Evolutionary conservation across 129 eudicot species (phyloP).

Genomic region (Flaveria sonorensis): DNA sequence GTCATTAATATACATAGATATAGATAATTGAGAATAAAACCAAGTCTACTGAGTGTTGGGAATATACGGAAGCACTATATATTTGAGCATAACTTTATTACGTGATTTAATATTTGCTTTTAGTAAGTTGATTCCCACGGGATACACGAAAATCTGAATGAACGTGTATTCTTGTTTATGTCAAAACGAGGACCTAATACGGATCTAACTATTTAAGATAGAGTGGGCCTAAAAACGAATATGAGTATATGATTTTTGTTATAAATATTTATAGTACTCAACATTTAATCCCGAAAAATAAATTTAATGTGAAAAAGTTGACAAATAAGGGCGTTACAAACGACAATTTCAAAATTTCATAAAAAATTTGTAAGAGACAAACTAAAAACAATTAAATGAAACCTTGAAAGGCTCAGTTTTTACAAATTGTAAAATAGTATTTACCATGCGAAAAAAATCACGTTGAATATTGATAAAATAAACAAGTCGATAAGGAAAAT

Average conservation of each 20-base stretch:
- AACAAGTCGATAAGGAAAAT: too few species aligned
- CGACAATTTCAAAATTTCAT: too few species aligned
- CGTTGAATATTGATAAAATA: too few species aligned
- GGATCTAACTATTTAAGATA: conserved; percentile 2
- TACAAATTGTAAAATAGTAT: too few species aligned
- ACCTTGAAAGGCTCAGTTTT: too few species aligned
- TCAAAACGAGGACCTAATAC: neutral
- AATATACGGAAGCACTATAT: conserved; percentile 19
- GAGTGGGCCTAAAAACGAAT: neutral
- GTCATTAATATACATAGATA: neutral
- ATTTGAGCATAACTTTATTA: conserved; percentile 11
- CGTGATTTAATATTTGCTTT: neutral
- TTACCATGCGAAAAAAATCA: too few species aligned
- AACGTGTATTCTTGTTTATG: conserved; percentile 9
- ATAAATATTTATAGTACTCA: too few species aligned
- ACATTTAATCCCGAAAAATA: too few species aligned
- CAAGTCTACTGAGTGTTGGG: neutral
- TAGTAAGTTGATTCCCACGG: conserved; percentile 25
- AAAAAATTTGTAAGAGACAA: too few species aligned
- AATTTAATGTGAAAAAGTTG: too few species aligned
- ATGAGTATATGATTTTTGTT: neutral
- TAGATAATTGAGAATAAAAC: neutral
- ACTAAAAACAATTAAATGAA: too few species aligned
- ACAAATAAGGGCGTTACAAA: too few species aligned
- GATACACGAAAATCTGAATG: conserved; percentile 17